A percentile compares a stretch with the other conserved stretches of the same genome.
These are phyloP conservation scores for Lipomyces kockii DNA, from an alignment of 805 yeast genomes.

Conservation along the genomic window DNA sequence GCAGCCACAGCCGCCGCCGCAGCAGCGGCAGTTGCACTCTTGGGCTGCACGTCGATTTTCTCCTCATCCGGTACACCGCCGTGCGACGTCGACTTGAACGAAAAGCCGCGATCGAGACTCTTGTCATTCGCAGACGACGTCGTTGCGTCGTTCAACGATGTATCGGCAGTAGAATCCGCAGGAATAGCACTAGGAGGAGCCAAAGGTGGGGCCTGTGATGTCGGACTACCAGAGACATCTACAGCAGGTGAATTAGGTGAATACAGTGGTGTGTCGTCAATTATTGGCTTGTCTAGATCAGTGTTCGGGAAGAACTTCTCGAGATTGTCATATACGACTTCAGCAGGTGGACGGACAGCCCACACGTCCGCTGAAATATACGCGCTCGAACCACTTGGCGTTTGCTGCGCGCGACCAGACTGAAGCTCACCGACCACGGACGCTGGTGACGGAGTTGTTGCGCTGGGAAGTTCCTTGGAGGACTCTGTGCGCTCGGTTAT, in stretches of 20 bases:
- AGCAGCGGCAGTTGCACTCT: slow-evolving; percentile 18
- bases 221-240: slow-evolving; percentile 4
- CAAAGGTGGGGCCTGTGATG: not conserved
- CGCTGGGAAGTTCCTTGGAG: slow-evolving; percentile 6
- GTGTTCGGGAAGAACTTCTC: slow-evolving; percentile 92
- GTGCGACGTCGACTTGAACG: slow-evolving; percentile 21
- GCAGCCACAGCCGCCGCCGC: slow-evolving; percentile 9
- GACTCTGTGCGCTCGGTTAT: slow-evolving; percentile 32
- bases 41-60: slow-evolving; percentile 25
- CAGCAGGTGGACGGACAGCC: slow-evolving; percentile 94
- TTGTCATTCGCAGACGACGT: slow-evolving; percentile 2
- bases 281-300: slow-evolving; percentile 87
- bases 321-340: slow-evolving; percentile 86
- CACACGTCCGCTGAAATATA: slow-evolving; percentile 43
- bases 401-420: not conserved
- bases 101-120: slow-evolving; percentile 30
- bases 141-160: not conserved
- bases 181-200: not conserved
- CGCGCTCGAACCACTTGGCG: not conserved
- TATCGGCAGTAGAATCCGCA: not conserved
- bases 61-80: slow-evolving; percentile 27
- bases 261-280: slow-evolving; percentile 55
- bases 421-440: slow-evolving; percentile 30
- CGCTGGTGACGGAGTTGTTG: slow-evolving; percentile 27
- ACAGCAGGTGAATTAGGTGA: slow-evolving; percentile 27